Conservation (phyloP, 352 stramenopile species). For the Aphanomyces stellatus region DNA sequence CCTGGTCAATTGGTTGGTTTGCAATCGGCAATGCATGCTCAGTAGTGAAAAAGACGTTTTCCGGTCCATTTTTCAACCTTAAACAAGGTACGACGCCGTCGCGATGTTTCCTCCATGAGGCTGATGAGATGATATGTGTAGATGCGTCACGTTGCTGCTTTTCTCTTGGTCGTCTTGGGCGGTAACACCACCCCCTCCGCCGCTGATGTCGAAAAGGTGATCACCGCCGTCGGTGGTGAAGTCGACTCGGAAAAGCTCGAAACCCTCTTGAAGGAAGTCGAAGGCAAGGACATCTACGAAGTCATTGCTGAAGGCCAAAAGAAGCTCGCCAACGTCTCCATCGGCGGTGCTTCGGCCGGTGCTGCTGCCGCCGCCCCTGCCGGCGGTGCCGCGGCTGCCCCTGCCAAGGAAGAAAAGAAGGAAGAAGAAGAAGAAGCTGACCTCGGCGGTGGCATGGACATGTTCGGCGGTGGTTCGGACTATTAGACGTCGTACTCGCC, state of each 20-base stretch:
- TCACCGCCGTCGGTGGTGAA: conserved; percentile 73
- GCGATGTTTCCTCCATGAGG: too few relatives aligned
- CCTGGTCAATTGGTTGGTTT: conserved; percentile 2
- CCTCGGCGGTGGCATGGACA: conserved; percentile 80
- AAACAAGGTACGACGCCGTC: conserved; percentile 5
- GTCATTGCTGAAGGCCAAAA: conserved; percentile 75
- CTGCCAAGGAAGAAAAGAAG: conserved; percentile 65
- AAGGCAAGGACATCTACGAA: conserved; percentile 84
- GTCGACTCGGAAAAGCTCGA: conserved; percentile 72
- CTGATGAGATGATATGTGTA: conserved; percentile 27
- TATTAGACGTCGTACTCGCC: conserved; percentile 45
- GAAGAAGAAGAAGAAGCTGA: conserved; percentile 71
- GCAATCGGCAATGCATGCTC: neutral
- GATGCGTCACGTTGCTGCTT: conserved; percentile 91
- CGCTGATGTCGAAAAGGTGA: conserved; percentile 77
- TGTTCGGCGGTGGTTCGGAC: conserved; percentile 82
- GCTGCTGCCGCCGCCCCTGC: conserved; percentile 37
- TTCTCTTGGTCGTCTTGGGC: conserved; percentile 79
- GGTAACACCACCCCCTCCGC: conserved; percentile 69
- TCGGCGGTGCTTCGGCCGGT: conserved; percentile 45
- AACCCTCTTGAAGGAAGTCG: conserved; percentile 78
- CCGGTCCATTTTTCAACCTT: conserved; percentile 11
- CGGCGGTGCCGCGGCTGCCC: conserved; percentile 39
- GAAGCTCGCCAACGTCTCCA: conserved; percentile 75
- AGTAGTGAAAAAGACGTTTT: conserved; percentile 10